Evolutionary conservation across 1,284 basidiomycete genomes (phyloP).

Genomic region (Ganoderma boninense): DNA sequence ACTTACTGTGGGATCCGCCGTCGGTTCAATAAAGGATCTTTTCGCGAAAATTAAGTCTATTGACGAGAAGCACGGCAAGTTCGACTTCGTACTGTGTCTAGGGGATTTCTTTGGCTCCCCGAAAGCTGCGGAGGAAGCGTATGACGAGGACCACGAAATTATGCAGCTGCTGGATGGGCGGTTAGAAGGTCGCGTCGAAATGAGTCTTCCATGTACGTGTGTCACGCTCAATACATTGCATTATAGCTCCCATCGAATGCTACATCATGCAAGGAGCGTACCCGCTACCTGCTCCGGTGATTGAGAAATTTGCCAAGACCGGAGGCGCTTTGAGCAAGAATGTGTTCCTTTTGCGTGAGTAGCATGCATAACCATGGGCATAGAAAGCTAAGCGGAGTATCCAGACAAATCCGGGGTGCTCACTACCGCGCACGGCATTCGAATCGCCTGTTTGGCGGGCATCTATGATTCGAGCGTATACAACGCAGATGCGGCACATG

Average conservation of each 20-base stretch:
- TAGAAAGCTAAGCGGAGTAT: neutral
- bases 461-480: slow-evolving; percentile 73
- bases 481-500: slow-evolving; percentile 64
- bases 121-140: slow-evolving; percentile 51
- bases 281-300: slow-evolving; percentile 75
- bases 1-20: slow-evolving; percentile 86
- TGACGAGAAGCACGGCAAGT: slow-evolving; percentile 94
- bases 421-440: slow-evolving; percentile 84
- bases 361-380: neutral
- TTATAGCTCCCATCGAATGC: slow-evolving; percentile 83
- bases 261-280: slow-evolving; percentile 91
- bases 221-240: slow-evolving; percentile 19
- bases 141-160: slow-evolving; percentile 57
- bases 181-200: slow-evolving; percentile 60
- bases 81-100: slow-evolving; percentile 86
- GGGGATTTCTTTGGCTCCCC: slow-evolving; percentile 91
- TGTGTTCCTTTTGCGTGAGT: slow-evolving; percentile 85
- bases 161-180: slow-evolving; percentile 69
- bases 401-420: slow-evolving; percentile 86
- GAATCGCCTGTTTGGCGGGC: slow-evolving; percentile 88
- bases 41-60: slow-evolving; percentile 88
- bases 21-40: slow-evolving; percentile 79
- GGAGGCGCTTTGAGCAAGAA: slow-evolving; percentile 84
- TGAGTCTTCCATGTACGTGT: slow-evolving; percentile 13
- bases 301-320: slow-evolving; percentile 77